Evolutionary conservation across 768 basidiomycete species (phyloP).

Genomic region (Suillus weaverae): DNA sequence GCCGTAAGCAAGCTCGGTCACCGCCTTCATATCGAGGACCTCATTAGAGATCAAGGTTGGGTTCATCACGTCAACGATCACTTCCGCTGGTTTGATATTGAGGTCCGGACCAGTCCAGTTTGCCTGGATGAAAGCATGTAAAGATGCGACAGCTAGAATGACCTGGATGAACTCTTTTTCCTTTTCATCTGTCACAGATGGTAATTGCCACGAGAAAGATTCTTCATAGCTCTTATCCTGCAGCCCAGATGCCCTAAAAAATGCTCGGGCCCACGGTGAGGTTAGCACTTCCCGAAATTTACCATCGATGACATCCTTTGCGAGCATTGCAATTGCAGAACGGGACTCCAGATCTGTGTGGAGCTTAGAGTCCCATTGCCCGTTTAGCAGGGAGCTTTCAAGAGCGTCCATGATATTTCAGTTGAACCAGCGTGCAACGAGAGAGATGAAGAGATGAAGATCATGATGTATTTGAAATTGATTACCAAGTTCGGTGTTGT

Average conservation of each 20-base stretch:
- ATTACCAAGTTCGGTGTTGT: conserved; percentile 1
- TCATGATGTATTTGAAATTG: neutral
- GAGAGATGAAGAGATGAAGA: conserved; percentile 1
- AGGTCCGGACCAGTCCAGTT: conserved; percentile 98
- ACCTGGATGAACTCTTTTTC: conserved; percentile 60
- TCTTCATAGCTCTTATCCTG: conserved; percentile 40
- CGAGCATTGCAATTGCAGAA: conserved; percentile 36
- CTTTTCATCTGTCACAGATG: conserved; percentile 32
- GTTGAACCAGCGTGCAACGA: neutral
- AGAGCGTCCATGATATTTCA: conserved; percentile 29
- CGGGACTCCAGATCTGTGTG: conserved; percentile 21
- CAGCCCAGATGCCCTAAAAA: conserved; percentile 38
- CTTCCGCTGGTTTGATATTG: conserved; percentile 46
- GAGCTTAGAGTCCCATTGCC: conserved; percentile 40
- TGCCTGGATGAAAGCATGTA: conserved; percentile 87
- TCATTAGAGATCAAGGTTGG: conserved; percentile 41
- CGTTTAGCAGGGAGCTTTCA: conserved; percentile 60
- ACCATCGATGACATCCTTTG: conserved; percentile 59
- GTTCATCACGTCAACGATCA: conserved; percentile 38
- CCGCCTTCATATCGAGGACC: conserved; percentile 60
- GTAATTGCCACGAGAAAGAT: conserved; percentile 33
- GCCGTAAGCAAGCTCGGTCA: conserved; percentile 74
- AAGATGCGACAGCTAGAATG: conserved; percentile 69
- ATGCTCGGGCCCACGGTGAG: conserved; percentile 41
- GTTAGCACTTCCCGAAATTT: conserved; percentile 55